Percentiles rank a stretch among this genome's conserved stretches.
Evolutionary conservation across 768 basidiomycete species (phyloP).

Genomic region (Leccinum disarticulatum): DNA sequence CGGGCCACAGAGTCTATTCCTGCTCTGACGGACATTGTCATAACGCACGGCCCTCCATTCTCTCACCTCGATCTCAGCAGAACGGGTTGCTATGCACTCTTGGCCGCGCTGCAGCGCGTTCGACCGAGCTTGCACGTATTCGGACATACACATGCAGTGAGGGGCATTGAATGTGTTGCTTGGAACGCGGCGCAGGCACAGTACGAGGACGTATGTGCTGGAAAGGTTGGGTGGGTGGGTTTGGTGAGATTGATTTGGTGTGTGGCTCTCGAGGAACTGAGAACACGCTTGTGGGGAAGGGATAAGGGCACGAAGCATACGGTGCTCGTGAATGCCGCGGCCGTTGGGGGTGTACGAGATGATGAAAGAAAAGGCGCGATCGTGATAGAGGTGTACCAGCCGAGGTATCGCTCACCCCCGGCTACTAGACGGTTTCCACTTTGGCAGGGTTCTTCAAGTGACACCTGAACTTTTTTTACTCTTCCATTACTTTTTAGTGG

Average conservation of each 20-base stretch:
- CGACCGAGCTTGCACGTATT: conserved; percentile 11
- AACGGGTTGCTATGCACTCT: conserved; percentile 7
- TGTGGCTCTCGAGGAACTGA: neutral
- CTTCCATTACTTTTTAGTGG: neutral
- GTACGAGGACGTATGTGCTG: conserved; percentile 9
- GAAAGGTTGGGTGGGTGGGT: neutral
- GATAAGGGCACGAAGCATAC: neutral
- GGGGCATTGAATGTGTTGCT: neutral
- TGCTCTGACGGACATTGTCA: neutral
- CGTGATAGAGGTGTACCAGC: conserved; percentile 1
- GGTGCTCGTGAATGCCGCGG: conserved; percentile 8
- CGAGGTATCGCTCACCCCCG: neutral
- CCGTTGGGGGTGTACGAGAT: conserved; percentile 6
- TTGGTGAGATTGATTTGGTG: conserved; percentile 1
- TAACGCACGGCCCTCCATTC: conserved; percentile 1
- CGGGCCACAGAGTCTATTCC: neutral
- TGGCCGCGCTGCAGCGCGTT: conserved; percentile 5
- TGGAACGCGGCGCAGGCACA: conserved; percentile 5
- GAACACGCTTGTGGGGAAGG: neutral
- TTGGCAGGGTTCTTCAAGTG: neutral
- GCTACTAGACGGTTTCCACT: neutral
- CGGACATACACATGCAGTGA: conserved; percentile 13
- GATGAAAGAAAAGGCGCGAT: conserved; percentile 9
- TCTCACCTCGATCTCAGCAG: neutral
- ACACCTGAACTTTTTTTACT: neutral